Base-by-base conservation (phyloP, 257 asterid genomes). In the Salvia splendens region DNA sequence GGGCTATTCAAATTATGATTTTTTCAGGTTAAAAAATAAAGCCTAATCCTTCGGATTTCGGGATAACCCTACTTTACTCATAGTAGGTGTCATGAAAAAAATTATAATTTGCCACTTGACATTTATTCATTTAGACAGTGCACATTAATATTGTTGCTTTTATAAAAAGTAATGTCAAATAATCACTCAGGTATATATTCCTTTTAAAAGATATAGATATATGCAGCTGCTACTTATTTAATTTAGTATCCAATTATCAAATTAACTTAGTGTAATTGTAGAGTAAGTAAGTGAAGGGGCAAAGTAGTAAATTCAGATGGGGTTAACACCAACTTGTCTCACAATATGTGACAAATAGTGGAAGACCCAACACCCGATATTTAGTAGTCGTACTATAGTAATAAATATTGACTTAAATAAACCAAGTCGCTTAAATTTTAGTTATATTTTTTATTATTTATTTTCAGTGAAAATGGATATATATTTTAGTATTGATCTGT, bases 321-420 rank as follows among this genome's bases (percentile, higher is more conserved):
- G 41, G 45, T 5, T 4, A 15, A 38, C 15, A 48, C 7, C 56
- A 20, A 58, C 11, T 66, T 74, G 78, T 67, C 60, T 73, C 64
- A 58, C 57, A 38, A 11, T 50, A 57, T 56, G 69, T 73, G 78
- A 50, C 67, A 64, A 30, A 59, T 12, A 47, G 56, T 35, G 30
- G 2, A 24, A 45, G 61, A 48, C 45, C 72, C 56, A 16, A 54
- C 20, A 17, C 40, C 67, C 76, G 16, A 42, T 41, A 61, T 38
- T 24, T 24, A 24, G 30, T 24, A 24, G 30, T 24, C 30, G 30
- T 28, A 28, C 45, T 67, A 67, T 41, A 32, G 14, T 63, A 63
- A 45, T 46, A 45, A 45, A 63, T 32, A 45, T 63, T 63, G 56
- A 63, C 68, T 30, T 30, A 28, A 6, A 63, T 6, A 45, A 28